Base-by-base conservation (phyloP, 768 basidiomycete genomes). In the Lactarius sp. region DNA sequence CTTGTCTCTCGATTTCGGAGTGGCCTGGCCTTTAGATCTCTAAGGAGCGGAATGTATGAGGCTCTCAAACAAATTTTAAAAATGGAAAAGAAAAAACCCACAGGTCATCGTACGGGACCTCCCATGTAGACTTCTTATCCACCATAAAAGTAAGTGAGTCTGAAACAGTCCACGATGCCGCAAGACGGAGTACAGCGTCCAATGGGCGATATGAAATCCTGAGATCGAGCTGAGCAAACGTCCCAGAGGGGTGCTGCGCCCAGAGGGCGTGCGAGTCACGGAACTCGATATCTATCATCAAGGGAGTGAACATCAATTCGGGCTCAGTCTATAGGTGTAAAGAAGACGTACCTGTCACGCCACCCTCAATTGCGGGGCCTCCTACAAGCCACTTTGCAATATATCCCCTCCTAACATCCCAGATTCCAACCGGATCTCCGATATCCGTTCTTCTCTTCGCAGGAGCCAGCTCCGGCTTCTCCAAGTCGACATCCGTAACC, bases 351-450 rank as follows among this genome's bases (percentile, higher is more conserved):
- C 92, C 92, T 13, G 86, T 86, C 3, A 88, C 84, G 27, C 86
- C 85, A 6, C 90, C 88, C 62, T 93, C 91, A 1, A 76, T 77
- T 5, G 81, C 77, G 13, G 83, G 83, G 14, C 85, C 83, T 22
- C 78, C 80, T 12, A 92, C 81, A 2, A 82, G 80, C 88, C 92
- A 94, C 74, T 94, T 94, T 6, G 88, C 86, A 54, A 93, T 80
- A 82, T 87, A 90, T 0, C 83, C 82, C 52, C 92, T 78, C 59
- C 92, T 79, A 1, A 90, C 88, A 71, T 94, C 92, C 92, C 92
- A 94, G 27, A 94, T 86, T 69, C 93, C 91, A 36, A 92, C 79
- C 0, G 84, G 76, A 69, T 91, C 87, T 3, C 85, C 82, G 2
- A 69, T 73, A 4, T 68, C 66, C 18, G 62, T 67, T 33, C 61